Evolutionary conservation across 768 basidiomycete genomes (phyloP), one percentile per base, ranked within the genome.

Genomic region (Nevesoporus exiguus): DNA sequence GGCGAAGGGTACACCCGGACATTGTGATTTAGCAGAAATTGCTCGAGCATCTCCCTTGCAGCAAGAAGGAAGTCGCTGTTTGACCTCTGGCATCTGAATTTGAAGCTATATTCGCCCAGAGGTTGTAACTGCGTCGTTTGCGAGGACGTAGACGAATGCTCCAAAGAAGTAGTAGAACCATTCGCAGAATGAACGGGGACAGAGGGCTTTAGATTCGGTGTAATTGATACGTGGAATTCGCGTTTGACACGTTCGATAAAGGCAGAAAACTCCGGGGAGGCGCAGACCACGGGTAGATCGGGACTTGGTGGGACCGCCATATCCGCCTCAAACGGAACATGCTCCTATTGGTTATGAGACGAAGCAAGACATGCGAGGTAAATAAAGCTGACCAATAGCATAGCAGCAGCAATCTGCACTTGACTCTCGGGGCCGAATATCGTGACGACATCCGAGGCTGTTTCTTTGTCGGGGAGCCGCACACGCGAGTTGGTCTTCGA

Each of bases 351-450:
- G 42, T 41, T 49, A 58, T 60, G 17, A 60, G 46, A 53, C 22
- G 17, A 33, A 27, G 33, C 24, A 27, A 19, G 1, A 11, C 3
- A 54, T 40, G 6, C 0, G 29, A 49, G 30, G 44, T 15, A 46
- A 31, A 39, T 14, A 41, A 13, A 29, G 73, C 86, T 36, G 66
- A 93, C 92, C 72, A 98, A 75, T 52, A 98, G 76, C 94, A 97
- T 97, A 7, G 95, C 88, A 25, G 90, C 92, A 22, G 96, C 93
- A 62, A 98, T 97, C 68, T 95, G 93, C 13, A 97, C 92, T 68
- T 98, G 96, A 57, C 86, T 91, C 71, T 98, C 95, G 13, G 96
- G 96, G 3, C 96, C 96, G 68, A 93, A 98, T 61, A 98, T 92
- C n/a, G 84, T 88, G 40, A 98, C 91, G 17, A 94, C 80, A 67